Percentiles rank a stretch among this genome's conserved stretches.
Conservation (phyloP, 2,329 filamentous ascomycete species). For the Microcyclospora pomicola region DNA sequence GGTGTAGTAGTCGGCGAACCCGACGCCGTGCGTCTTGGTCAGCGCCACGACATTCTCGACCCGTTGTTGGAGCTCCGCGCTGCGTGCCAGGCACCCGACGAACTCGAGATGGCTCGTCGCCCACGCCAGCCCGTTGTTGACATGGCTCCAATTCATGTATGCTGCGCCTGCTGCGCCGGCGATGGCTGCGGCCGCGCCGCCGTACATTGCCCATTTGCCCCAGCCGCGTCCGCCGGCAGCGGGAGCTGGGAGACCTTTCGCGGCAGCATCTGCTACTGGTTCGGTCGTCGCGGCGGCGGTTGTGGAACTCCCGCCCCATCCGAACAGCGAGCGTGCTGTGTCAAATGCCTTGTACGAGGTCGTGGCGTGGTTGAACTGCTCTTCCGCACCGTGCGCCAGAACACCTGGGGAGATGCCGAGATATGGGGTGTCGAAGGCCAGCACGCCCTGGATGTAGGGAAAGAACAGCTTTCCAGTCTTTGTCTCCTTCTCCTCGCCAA, state of each 20-base stretch:
- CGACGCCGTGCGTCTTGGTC: slow-evolving; percentile 51
- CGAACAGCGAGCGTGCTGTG: slow-evolving; percentile 47
- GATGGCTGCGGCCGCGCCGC: slow-evolving; percentile 66
- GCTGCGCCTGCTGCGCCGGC: slow-evolving; percentile 74
- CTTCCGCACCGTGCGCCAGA: slow-evolving; percentile 75
- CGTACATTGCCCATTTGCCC: slow-evolving; percentile 74
- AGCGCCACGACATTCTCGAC: slow-evolving; percentile 54
- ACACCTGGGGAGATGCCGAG: slow-evolving; percentile 69
- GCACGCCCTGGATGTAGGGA: slow-evolving; percentile 75
- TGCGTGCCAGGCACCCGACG: slow-evolving; percentile 74
- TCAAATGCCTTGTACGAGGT: slow-evolving; percentile 55
- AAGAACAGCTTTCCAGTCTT: slow-evolving; percentile 54
- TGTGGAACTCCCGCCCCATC: slow-evolving; percentile 25
- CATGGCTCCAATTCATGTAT: slow-evolving; percentile 70
- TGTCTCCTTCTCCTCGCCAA: neutral
- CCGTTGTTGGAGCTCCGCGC: slow-evolving; percentile 64
- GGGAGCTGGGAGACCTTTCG: slow-evolving; percentile 21
- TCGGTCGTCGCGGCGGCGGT: too few relatives aligned
- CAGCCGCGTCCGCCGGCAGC: slow-evolving; percentile 34
- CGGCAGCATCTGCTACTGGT: slow-evolving; percentile 14
- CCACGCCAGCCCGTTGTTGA: slow-evolving; percentile 66
- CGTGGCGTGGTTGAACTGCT: slow-evolving; percentile 63
- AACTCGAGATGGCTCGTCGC: slow-evolving; percentile 85
- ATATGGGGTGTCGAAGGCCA: slow-evolving; percentile 91
- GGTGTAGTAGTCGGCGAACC: slow-evolving; percentile 80